Percentiles rank a stretch among this genome's conserved stretches.
phyloP scores from a whole-genome alignment of 2,329 filamentous ascomycete species.

The Rhexocercosporidium sp. region DNA sequence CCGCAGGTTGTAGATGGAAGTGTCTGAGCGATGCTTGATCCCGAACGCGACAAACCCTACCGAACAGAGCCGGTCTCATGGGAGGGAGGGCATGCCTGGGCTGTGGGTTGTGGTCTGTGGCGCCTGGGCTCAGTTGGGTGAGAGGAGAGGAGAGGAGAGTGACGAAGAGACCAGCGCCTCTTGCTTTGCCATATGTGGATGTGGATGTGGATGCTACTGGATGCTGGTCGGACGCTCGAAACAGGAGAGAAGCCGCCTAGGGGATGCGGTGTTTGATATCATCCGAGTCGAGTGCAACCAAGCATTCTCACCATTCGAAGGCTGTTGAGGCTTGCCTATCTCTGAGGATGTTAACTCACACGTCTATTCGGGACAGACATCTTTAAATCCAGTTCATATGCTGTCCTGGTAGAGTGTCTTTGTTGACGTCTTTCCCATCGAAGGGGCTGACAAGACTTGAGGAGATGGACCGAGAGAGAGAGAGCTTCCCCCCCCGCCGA shows the following conservation, averaged over 20 bases:
- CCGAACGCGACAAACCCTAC: conserved; percentile 28
- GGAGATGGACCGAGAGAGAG: no score
- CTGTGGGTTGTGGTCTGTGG: no score
- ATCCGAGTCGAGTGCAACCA: neutral
- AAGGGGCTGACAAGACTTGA: neutral
- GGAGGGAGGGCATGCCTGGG: conserved; percentile 12
- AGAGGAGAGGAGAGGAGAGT: neutral
- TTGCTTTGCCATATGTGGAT: conserved; percentile 17
- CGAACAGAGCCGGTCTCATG: conserved; percentile 34
- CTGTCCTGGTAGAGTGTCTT: neutral
- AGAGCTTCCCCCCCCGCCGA: neutral
- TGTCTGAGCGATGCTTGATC: conserved; percentile 27
- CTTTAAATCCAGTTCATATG: neutral
- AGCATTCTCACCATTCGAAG: neutral
- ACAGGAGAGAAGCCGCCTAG: conserved; percentile 16
- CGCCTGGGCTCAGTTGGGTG: conserved; percentile 5
- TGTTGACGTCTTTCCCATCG: neutral
- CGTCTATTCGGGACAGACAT: neutral
- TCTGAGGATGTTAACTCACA: no score
- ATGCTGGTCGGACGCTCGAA: conserved; percentile 29
- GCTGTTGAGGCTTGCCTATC: neutral
- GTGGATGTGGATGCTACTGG: neutral
- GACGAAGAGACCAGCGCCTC: conserved; percentile 23
- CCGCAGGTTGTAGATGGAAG: conserved; percentile 11
- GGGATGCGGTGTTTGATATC: neutral